Evolutionary conservation across 441 rosid genomes (phyloP), one percentile per base, ranked within the genome.

Genomic region (Pelargonium exstipulatum): DNA sequence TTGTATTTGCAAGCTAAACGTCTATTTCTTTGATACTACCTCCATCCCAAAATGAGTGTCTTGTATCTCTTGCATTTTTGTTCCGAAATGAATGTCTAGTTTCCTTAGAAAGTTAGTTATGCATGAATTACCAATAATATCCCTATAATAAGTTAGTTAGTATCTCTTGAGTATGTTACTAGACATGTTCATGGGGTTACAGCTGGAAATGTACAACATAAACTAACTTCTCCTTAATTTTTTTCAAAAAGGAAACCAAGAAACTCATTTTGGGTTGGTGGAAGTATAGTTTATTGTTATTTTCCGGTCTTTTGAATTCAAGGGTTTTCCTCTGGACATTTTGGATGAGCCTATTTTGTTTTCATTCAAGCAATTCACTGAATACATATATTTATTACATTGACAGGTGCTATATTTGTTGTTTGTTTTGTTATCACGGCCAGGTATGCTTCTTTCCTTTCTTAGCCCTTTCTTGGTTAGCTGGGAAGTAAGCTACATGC

Each of bases 331-430:
- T 49, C 16, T 49, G 14, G 16, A 49, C 55, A 49, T 49, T 49
- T 49, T 49, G 17, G 55, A 12, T 13, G n/a, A 42, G 8, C 8
- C 40, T 18, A 24, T 18, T 45, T 55, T 16, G 32, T 60, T 2
- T 9, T 1, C 57, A 53, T 51, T 12, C 12, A 49, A 60, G 26
- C 53, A 24, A 17, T 51, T 66, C 26, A 22, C 69, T 65, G 42
- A 29, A 17, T 69, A 48, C 22, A 55, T 22, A 42, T 74, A 60
- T 46, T 62, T 74, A 61, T 70, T 68, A 62, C 76, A 66, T 69
- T 69, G 71, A 71, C 85, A 88, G 89, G 87, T 87, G 86, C 91
- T 65, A 79, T 88, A 76, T 88, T 88, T 71, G 37, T 84, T 69
- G 89, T 88, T 64, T 88, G 88, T 78, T 72, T 76, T 64, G 81